Evolutionary conservation across 106 monocot species (phyloP).

Genomic region (Apostasia ramifera): DNA sequence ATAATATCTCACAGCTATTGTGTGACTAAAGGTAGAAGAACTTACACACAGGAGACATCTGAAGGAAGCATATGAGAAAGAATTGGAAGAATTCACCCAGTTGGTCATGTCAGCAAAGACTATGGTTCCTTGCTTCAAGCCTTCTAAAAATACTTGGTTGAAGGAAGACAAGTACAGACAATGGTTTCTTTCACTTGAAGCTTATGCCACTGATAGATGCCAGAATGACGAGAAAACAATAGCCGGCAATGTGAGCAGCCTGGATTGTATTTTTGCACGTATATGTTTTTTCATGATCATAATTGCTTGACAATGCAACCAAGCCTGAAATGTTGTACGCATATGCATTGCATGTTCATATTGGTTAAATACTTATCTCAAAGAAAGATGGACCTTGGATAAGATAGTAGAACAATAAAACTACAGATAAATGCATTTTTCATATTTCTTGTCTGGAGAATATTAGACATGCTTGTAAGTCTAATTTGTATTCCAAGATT

Average conservation of each 20-base stretch:
- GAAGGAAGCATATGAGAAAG: slow-evolving; percentile 71
- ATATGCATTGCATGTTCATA: too few species aligned
- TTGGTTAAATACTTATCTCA: too few species aligned
- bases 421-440: too few species aligned
- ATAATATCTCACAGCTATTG: not conserved
- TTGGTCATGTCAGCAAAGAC: slow-evolving; percentile 55
- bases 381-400: too few species aligned
- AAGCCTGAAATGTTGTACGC: too few species aligned
- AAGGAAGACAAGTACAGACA: slow-evolving; percentile 36
- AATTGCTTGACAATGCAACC: too few species aligned
- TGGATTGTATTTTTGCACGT: not conserved
- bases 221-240: slow-evolving; percentile 66
- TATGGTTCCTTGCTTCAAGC: slow-evolving; percentile 45
- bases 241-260: slow-evolving; percentile 58
- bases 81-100: slow-evolving; percentile 72
- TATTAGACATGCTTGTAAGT: too few species aligned
- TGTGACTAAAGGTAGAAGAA: slow-evolving; percentile 71
- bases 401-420: too few species aligned
- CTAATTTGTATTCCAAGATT: too few species aligned
- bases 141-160: slow-evolving; percentile 69
- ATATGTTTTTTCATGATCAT: too few species aligned
- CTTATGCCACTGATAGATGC: slow-evolving; percentile 74
- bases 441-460: too few species aligned
- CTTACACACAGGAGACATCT: slow-evolving; percentile 44
- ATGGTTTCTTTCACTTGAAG: slow-evolving; percentile 67